Conservation (phyloP, 352 stramenopile genomes). For the Phytophthora rubi region DNA sequence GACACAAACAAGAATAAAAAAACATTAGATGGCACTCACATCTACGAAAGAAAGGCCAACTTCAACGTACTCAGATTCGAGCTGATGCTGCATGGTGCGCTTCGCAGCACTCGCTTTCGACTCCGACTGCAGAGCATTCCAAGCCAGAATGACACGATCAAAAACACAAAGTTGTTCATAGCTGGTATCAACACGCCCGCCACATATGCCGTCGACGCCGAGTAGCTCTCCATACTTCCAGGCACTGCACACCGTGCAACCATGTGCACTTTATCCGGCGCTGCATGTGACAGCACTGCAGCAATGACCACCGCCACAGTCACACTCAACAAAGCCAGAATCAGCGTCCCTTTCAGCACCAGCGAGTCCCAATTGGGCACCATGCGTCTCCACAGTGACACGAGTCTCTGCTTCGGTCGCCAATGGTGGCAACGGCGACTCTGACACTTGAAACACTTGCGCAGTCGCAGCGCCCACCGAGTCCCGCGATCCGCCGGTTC, state of each 20-base stretch:
- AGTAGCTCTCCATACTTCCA: conserved; percentile 31
- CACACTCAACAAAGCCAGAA: conserved; percentile 59
- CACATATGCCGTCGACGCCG: conserved; percentile 51
- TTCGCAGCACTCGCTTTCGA: conserved; percentile 72
- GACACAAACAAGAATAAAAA: neutral
- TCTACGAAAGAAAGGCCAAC: neutral
- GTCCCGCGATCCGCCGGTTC: conserved; percentile 29
- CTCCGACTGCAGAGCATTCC: conserved; percentile 80
- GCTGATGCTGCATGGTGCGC: conserved; percentile 61
- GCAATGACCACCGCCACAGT: conserved; percentile 48
- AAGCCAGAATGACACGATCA: conserved; percentile 73
- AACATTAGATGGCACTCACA: neutral
- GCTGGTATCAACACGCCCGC: conserved; percentile 58
- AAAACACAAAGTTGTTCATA: conserved; percentile 75
- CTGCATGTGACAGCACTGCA: conserved; percentile 36
- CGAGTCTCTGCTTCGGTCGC: conserved; percentile 30
- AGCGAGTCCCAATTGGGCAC: conserved; percentile 81
- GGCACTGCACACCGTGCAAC: conserved; percentile 51
- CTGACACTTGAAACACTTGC: conserved; percentile 35
- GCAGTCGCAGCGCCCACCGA: conserved; percentile 25
- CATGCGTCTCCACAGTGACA: conserved; percentile 61
- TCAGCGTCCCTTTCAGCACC: conserved; percentile 61
- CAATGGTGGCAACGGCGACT: conserved; percentile 26
- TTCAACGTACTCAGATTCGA: conserved; percentile 74
- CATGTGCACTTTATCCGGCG: conserved; percentile 42